Percentiles rank a stretch among this genome's conserved stretches.
Conservation (phyloP, 495 filamentous ascomycete species). For the Penicillium manginii region DNA sequence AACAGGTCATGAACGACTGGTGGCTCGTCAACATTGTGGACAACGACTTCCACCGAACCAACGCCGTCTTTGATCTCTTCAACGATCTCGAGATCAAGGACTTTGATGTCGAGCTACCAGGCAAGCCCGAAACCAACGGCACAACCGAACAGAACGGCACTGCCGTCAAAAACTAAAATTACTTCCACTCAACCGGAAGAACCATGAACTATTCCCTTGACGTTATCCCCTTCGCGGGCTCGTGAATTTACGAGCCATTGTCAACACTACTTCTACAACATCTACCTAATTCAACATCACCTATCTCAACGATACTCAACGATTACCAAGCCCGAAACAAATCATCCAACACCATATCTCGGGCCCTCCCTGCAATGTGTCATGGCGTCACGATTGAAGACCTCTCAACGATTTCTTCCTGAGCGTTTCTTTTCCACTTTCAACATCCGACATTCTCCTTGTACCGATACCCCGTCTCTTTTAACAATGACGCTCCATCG, state of each 20-base stretch:
- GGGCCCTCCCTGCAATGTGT: slow-evolving; percentile 41
- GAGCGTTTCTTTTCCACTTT: slow-evolving; percentile 46
- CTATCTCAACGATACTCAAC: slow-evolving; percentile 47
- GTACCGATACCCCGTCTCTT: slow-evolving; percentile 43
- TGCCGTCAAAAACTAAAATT: slow-evolving; percentile 35
- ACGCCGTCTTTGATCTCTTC: slow-evolving; percentile 82
- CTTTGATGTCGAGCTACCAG: slow-evolving; percentile 52
- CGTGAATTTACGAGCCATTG: slow-evolving; percentile 18
- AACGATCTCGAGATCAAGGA: slow-evolving; percentile 72
- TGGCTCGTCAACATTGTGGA: slow-evolving; percentile 96
- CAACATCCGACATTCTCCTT: slow-evolving; percentile 40
- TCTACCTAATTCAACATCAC: slow-evolving; percentile 50
- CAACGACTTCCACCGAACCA: slow-evolving; percentile 87
- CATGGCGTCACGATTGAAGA: slow-evolving; percentile 54
- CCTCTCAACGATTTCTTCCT: slow-evolving; percentile 56
- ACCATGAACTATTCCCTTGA: not conserved
- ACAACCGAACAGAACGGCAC: slow-evolving; percentile 24
- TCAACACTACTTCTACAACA: slow-evolving; percentile 27
- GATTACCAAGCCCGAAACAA: slow-evolving; percentile 33
- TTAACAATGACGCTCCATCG: slow-evolving; percentile 39
- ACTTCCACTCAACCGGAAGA: slow-evolving; percentile 20
- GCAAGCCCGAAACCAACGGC: slow-evolving; percentile 26
- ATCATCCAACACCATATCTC: slow-evolving; percentile 35
- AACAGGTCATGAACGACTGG: slow-evolving; percentile 85
- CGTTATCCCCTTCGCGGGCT: slow-evolving; percentile 9